Conservation (phyloP, 2,329 filamentous ascomycete species). For the Tolypocladium pustulatum region DNA sequence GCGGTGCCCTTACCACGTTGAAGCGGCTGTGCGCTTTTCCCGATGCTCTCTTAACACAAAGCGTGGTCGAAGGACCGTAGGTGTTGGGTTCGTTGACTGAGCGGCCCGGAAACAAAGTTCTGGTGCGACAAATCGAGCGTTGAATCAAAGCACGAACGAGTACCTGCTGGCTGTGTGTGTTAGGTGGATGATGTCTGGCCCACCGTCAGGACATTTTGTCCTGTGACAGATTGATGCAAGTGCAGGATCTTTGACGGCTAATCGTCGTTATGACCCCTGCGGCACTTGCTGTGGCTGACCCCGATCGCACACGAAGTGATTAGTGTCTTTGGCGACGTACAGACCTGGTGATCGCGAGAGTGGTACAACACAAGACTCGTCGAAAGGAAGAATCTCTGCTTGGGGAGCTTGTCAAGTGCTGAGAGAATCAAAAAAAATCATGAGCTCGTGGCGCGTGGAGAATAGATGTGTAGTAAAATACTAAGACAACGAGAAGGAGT, state of each 20-base stretch:
- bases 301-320: constrained; percentile 13
- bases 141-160: neutral
- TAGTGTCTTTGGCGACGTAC: neutral
- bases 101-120: neutral
- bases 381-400: neutral
- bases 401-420: neutral
- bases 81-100: neutral
- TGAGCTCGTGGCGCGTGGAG: too few relatives aligned
- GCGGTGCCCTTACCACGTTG: neutral
- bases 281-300: constrained; percentile 15
- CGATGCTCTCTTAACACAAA: neutral
- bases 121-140: neutral
- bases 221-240: constrained; percentile 7
- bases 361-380: constrained; percentile 1
- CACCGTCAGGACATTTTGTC: neutral
- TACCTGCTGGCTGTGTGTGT: neutral
- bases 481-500: constrained; percentile 31
- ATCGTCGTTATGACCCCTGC: constrained; percentile 27
- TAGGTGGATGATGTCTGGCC: neutral
- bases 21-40: neutral
- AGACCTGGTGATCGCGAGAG: neutral
- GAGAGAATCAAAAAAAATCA: constrained; percentile 8
- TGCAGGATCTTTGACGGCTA: constrained; percentile 20
- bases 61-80: neutral
- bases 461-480: constrained; percentile 32